These are phyloP conservation scores for Cicer chorassanicum DNA, from an alignment of 306 rosid species.

Conservation along the genomic window DNA sequence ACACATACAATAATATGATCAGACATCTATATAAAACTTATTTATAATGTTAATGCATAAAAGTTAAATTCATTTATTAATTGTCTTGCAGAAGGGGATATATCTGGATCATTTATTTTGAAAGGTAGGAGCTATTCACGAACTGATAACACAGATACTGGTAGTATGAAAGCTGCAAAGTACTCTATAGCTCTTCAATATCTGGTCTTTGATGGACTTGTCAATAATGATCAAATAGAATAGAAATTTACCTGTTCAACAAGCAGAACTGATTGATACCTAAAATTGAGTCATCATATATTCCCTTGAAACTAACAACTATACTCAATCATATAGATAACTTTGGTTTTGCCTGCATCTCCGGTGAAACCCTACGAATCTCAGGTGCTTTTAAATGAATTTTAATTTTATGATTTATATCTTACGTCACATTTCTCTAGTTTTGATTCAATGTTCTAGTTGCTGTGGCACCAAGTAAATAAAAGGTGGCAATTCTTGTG, in stretches of 20 bases:
- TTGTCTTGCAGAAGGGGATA: slow-evolving; percentile 61
- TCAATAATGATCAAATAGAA: slow-evolving; percentile 49
- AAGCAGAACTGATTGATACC: slow-evolving; percentile 11
- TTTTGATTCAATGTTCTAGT: slow-evolving; percentile 1
- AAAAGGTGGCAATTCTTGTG: slow-evolving; percentile 15
- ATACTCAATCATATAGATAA: slow-evolving; percentile 11
- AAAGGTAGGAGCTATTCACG: slow-evolving; percentile 50
- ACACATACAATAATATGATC: background rate
- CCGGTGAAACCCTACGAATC: background rate
- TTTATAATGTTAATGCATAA: background rate
- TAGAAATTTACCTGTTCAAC: slow-evolving; percentile 27
- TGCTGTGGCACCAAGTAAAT: background rate
- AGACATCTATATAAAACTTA: background rate
- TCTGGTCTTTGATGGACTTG: slow-evolving; percentile 61
- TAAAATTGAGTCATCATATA: background rate
- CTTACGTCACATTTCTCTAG: background rate
- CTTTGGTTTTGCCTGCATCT: background rate
- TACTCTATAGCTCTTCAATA: slow-evolving; percentile 86
- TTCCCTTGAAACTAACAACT: background rate
- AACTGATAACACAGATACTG: slow-evolving; percentile 39
- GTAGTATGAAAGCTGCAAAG: slow-evolving; percentile 54
- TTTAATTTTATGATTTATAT: slow-evolving; percentile 11
- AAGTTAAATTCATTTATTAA: slow-evolving; percentile 2
- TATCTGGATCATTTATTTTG: slow-evolving; percentile 64
- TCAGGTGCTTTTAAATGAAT: slow-evolving; percentile 11